phyloP scores from a whole-genome alignment of 2,329 filamentous ascomycete species.

The Colletotrichum sp. region DNA sequence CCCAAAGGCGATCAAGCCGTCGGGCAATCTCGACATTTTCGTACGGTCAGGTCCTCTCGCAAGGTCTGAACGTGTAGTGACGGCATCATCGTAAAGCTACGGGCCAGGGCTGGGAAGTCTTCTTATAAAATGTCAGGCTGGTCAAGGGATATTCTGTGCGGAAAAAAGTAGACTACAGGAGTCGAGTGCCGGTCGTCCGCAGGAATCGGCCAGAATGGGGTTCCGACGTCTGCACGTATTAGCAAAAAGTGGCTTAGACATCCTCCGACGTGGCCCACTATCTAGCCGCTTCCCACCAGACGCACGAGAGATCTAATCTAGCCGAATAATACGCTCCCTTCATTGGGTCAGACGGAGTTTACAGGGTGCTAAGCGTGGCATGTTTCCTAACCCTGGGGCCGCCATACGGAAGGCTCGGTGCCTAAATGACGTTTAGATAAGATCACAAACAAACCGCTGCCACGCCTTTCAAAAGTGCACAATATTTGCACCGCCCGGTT shows the following conservation, averaged over 20 bases:
- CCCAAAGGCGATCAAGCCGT: slow-evolving; percentile 38
- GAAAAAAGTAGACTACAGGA: too few species aligned
- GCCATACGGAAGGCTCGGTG: neutral
- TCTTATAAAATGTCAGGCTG: neutral
- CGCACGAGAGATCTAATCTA: neutral
- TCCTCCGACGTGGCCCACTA: neutral
- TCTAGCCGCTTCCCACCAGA: neutral
- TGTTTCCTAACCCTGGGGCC: neutral
- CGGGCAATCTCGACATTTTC: neutral
- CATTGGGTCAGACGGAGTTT: neutral
- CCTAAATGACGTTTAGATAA: neutral
- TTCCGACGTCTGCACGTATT: neutral
- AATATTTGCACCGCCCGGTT: neutral
- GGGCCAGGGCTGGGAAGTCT: neutral
- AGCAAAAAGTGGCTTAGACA: neutral
- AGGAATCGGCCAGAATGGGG: neutral
- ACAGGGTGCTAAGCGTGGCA: neutral
- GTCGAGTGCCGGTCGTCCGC: neutral
- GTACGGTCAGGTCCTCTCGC: neutral
- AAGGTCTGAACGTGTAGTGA: neutral
- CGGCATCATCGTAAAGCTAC: neutral
- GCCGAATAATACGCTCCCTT: neutral
- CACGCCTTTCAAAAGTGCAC: neutral
- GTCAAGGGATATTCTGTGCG: neutral
- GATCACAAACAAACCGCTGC: neutral